A percentile compares a stretch with the other conserved stretches of the same genome.
phyloP scores from a whole-genome alignment of 352 stramenopile genomes.

The Pythium angustatum region DNA sequence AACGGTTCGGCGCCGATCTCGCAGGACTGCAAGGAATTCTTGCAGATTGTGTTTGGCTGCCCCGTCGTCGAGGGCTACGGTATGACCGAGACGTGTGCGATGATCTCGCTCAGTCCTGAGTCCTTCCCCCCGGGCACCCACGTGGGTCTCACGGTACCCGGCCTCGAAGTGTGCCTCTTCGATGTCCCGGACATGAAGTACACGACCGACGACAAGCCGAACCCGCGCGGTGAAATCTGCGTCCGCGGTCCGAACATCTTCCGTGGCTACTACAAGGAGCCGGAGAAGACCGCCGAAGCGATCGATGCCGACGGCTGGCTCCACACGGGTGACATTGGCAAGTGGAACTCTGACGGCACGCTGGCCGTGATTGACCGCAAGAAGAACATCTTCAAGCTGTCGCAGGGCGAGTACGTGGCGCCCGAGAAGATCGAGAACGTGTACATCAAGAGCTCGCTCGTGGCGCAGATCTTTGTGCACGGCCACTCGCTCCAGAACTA shows the following conservation, averaged over 20 bases:
- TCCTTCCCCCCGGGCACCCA: conserved; percentile 70
- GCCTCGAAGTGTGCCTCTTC: conserved; percentile 90
- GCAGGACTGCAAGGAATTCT: conserved; percentile 93
- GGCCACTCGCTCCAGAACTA: conserved; percentile 94
- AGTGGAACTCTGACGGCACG: conserved; percentile 91
- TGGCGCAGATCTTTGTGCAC: conserved; percentile 94
- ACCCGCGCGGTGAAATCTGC: conserved; percentile 84
- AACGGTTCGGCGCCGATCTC: conserved; percentile 93
- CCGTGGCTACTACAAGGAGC: conserved; percentile 95
- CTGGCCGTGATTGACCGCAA: conserved; percentile 91
- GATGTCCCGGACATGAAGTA: conserved; percentile 98
- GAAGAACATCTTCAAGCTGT: conserved; percentile 95
- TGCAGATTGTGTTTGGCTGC: conserved; percentile 91
- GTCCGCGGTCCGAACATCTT: conserved; percentile 85
- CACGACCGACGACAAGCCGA: conserved; percentile 48
- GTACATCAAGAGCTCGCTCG: conserved; percentile 89
- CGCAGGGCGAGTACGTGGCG: conserved; percentile 95
- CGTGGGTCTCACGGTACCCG: conserved; percentile 87
- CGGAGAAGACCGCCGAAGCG: conserved; percentile 87
- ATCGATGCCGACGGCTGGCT: conserved; percentile 95
- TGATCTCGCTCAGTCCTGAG: conserved; percentile 40
- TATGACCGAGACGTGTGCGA: conserved; percentile 85
- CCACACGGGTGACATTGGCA: conserved; percentile 96
- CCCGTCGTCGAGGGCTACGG: conserved; percentile 95
- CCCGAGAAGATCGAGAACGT: conserved; percentile 97